Evolutionary conservation across 805 yeast genomes (phyloP).

Genomic region (Metschnikowia kofuensis): DNA sequence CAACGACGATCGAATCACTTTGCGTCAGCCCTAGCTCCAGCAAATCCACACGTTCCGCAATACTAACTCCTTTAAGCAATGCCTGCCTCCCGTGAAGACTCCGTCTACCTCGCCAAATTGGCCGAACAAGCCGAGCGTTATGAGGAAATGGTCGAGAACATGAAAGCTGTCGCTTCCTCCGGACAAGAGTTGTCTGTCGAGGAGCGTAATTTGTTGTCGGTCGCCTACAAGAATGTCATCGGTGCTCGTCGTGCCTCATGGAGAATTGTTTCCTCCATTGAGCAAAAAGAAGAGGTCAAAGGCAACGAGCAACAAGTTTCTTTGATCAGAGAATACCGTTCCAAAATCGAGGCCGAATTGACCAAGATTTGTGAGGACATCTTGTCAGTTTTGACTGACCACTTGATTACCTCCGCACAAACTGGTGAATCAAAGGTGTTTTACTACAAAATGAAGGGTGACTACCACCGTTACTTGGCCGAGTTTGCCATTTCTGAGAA

Average conservation of each 20-base stretch:
- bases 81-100: slow-evolving; percentile 93
- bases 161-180: slow-evolving; percentile 95
- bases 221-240: slow-evolving; percentile 96
- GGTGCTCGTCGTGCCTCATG: slow-evolving; percentile 99
- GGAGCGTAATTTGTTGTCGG: slow-evolving; percentile 95
- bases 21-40: neutral
- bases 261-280: slow-evolving; percentile 98
- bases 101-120: slow-evolving; percentile 95
- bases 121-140: slow-evolving; percentile 99
- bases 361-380: slow-evolving; percentile 93
- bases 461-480: slow-evolving; percentile 97
- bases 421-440: slow-evolving; percentile 98
- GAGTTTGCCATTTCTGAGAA: slow-evolving; percentile 91
- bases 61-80: slow-evolving; percentile 31
- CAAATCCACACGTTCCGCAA: neutral
- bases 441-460: slow-evolving; percentile 99
- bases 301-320: slow-evolving; percentile 89
- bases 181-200: slow-evolving; percentile 96
- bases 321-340: slow-evolving; percentile 90
- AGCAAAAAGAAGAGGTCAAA: slow-evolving; percentile 96
- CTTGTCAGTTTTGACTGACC: slow-evolving; percentile 79
- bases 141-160: slow-evolving; percentile 98
- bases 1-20: too few species aligned
- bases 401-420: slow-evolving; percentile 90
- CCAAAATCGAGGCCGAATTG: slow-evolving; percentile 90